These are phyloP conservation scores for Anastatica hierochuntica DNA, from an alignment of 345 rosid genomes.

Conservation along the genomic window DNA sequence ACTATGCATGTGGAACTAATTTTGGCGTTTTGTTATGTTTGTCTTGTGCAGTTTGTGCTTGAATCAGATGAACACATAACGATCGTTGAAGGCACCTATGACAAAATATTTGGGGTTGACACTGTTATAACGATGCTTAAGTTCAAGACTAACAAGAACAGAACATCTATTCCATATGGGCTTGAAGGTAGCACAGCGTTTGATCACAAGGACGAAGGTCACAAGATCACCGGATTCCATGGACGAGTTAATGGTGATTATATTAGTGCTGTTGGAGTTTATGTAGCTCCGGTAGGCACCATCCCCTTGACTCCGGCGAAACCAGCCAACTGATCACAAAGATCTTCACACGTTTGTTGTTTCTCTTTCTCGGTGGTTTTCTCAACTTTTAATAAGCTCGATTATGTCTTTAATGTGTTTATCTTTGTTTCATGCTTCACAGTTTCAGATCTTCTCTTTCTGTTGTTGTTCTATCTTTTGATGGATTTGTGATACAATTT, in stretches of 20 bases:
- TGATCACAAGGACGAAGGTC: no score
- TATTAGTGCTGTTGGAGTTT: no score
- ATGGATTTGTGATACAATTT: not conserved
- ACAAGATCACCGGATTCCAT: no score
- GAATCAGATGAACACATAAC: slow-evolving; percentile 27
- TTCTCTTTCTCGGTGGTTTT: not conserved
- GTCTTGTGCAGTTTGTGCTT: slow-evolving; percentile 1
- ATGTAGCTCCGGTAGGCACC: no score
- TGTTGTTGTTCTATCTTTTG: not conserved
- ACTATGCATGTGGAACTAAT: not conserved
- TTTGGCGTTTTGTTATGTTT: not conserved
- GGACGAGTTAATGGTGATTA: no score
- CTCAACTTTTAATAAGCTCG: not conserved
- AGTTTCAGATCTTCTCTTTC: not conserved
- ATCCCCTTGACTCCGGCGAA: no score
- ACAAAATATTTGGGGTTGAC: slow-evolving; percentile 6
- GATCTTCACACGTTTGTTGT: not conserved
- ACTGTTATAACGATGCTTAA: slow-evolving; percentile 9
- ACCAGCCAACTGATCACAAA: not conserved
- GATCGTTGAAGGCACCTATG: slow-evolving; percentile 4
- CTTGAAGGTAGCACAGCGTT: no score
- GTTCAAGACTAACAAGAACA: not conserved
- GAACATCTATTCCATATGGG: no score
- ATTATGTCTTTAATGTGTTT: not conserved
- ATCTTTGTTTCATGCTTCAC: not conserved